phyloP scores from a whole-genome alignment of 306 rosid species.

The Dicorynia guianensis region DNA sequence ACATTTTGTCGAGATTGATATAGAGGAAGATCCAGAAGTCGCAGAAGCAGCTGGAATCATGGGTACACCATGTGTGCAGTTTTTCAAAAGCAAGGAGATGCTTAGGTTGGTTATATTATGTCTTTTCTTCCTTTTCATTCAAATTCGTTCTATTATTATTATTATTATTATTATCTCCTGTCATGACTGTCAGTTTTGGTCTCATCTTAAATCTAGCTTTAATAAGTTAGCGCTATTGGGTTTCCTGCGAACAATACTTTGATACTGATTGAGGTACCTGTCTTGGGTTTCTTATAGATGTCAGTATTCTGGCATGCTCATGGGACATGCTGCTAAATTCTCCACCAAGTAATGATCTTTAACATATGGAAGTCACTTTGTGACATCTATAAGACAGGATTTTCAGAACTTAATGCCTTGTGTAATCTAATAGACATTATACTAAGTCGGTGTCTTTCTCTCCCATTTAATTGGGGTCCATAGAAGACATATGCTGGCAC shows the following conservation, averaged over 20 bases:
- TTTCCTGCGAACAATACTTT: not conserved
- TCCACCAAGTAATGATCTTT: not conserved
- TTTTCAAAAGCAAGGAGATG: constrained; percentile 93
- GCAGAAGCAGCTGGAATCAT: constrained; percentile 98
- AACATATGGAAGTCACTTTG: not conserved
- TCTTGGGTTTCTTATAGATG: not conserved
- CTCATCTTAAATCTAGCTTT: not conserved
- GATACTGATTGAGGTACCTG: not conserved
- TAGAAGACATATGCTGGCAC: too few relatives aligned
- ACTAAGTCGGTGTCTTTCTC: too few relatives aligned
- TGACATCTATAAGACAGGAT: not conserved
- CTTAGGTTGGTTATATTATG: constrained; percentile 58
- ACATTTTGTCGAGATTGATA: constrained; percentile 95
- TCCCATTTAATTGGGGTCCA: too few relatives aligned
- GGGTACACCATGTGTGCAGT: constrained; percentile 99
- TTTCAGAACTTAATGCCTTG: not conserved
- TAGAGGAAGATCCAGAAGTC: constrained; percentile 94
- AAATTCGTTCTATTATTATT: not conserved
- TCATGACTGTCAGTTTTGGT: not conserved
- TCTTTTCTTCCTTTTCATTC: constrained; percentile 13
- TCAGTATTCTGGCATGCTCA: not conserved
- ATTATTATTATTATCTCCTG: not conserved
- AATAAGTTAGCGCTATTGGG: not conserved
- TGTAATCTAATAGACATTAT: not conserved
- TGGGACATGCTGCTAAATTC: constrained; percentile 2